Evolutionary conservation across 169 alveolate species (phyloP), one percentile per base, ranked within the genome.

Genomic region (Plasmodium relictum): DNA sequence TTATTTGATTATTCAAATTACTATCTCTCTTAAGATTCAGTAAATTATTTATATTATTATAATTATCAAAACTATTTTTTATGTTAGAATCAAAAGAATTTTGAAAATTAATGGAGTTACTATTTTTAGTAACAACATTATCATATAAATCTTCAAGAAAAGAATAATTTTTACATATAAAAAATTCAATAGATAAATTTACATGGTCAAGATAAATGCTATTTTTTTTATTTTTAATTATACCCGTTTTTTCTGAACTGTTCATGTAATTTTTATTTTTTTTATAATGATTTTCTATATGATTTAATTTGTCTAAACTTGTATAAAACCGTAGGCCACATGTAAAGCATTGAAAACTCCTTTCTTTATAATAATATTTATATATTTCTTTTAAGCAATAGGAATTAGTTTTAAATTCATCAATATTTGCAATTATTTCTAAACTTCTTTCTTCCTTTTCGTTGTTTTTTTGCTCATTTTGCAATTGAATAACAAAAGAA

Each of bases 381-480:
- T 56, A 85, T 12, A 69, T 85, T 56, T 68, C 86, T 37, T 71
- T 85, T 85, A 85, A 73, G 3, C 74, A 85, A 85, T 56, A 73
- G 14, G 52, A 8, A 85, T 61, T 85, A n/a, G 70, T 65, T 71
- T 65, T 18, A 26, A 69, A 24, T 16, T 85, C 71, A 45, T 85
- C 73, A 44, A 71, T 59, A 50, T 71, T 56, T n/a, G 87, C 92
- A 12, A 85, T 44, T 1, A 41, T 24, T 58, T 85, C 92, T 85
- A 85, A 85, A 41, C 70, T 71, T 42, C 20, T 85, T 71, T 85
- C 76, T 85, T 85, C 92, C 37, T 45, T 85, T 85, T 85, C 87
- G 70, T 85, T 71, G 56, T 85, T 52, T 37, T 70, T 85, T 12
- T 85, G 92, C 58, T 85, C 92, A 70, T 85, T 71, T 85, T 85